phyloP scores from a whole-genome alignment of 805 yeast genomes.

The Yarrowia divulgata region DNA sequence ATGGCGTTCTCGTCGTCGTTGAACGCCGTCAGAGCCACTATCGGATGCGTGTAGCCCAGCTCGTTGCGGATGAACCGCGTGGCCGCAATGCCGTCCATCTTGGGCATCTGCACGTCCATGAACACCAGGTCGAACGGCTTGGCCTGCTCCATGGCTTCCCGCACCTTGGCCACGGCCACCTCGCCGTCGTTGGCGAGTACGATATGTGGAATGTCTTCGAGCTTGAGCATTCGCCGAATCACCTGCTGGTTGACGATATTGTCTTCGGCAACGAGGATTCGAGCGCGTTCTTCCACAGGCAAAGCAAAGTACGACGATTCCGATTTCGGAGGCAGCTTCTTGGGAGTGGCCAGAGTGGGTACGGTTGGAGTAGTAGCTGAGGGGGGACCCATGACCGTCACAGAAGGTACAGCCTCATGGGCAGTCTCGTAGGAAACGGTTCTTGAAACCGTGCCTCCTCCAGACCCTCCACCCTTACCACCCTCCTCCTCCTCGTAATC shows the following conservation, averaged over 20 bases:
- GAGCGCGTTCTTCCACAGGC: constrained; percentile 23
- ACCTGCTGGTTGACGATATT: constrained; percentile 93
- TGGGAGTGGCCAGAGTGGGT: not conserved
- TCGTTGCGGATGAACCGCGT: constrained; percentile 63
- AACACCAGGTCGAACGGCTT: constrained; percentile 44
- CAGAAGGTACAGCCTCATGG: not conserved
- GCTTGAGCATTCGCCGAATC: constrained; percentile 76
- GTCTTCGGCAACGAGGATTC: constrained; percentile 88
- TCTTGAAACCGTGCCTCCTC: not conserved
- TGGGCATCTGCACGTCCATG: constrained; percentile 49
- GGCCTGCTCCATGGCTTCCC: constrained; percentile 53
- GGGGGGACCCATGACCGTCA: not conserved
- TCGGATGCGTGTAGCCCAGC: constrained; percentile 71
- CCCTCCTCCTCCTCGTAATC: constrained; percentile 14
- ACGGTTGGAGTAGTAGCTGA: too few species aligned
- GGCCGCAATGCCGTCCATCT: constrained; percentile 47
- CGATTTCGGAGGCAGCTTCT: not conserved
- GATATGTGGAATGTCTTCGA: constrained; percentile 76
- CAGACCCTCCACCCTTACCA: not conserved
- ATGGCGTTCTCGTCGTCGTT: constrained; percentile 86
- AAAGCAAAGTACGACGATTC: constrained; percentile 29
- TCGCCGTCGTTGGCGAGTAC: constrained; percentile 86
- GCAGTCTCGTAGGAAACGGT: not conserved
- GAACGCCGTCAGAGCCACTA: constrained; percentile 91
- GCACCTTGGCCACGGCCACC: constrained; percentile 78